Base-by-base conservation (phyloP, 495 filamentous ascomycete genomes). In the Hypomontagnella submonticulosa region DNA sequence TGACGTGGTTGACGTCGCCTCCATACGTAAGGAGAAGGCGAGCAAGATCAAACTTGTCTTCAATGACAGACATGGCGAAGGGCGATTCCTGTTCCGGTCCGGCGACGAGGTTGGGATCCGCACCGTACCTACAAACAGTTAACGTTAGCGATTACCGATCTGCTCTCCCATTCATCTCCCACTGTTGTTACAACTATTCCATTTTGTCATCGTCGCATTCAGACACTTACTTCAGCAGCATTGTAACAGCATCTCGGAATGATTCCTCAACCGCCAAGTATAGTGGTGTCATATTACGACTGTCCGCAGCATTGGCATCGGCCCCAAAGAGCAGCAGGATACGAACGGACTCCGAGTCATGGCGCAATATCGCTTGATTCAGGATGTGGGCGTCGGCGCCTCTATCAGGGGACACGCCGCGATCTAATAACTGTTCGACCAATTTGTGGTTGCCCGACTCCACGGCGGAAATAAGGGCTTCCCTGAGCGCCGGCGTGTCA, bases 391-490 rank as follows among this genome's bases (percentile, higher is more conserved):
- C 59, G 4, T 77, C 71, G 2, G 75, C 72, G 0, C 71, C 72
- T 30, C 69, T 68, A n/a, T 84, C 76, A 3, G 82, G 70, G 5
- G 81, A 76, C 5, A 80, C 81, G 10, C 84, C 84, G 40, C 78
- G 75, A 38, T 84, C 78, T 10, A 86, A 72, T 5, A 86, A 68
- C 52, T 86, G 81, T 62, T 85, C 82, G 10, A 84, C 54, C 15
- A 79, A 48, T 23, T 79, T 75, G 52, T 81, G 77, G 50, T 84
- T 83, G 12, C 73, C 70, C 6, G 73, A 66, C 43, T 76, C 74
- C 4, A 84, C 67, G 1, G 83, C 81, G 12, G 64, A 57, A 5
- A 73, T 42, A 1, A 80, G 49, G 4, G 55, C 64, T 11, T 69
- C 57, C 63, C 62, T 72, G 37, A 78, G 51, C 11, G 76, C 73